phyloP scores from a whole-genome alignment of 2,329 filamentous ascomycete genomes.

The Penicillium palitans region DNA sequence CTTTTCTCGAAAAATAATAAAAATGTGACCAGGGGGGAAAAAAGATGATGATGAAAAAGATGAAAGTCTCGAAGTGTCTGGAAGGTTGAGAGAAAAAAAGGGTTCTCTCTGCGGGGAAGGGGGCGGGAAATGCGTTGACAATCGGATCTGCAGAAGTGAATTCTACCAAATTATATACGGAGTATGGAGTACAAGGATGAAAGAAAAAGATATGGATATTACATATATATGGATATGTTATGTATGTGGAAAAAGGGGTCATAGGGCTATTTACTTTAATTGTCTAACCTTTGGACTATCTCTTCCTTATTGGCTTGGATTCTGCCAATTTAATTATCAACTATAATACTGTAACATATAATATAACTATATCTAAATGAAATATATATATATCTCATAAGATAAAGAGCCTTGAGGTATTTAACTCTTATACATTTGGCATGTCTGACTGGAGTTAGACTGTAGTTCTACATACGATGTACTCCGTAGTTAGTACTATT shows the following conservation, averaged over 20 bases:
- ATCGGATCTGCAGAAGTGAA: conserved; percentile 8
- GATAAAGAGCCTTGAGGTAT: neutral
- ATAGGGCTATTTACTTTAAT: neutral
- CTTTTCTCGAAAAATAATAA: neutral
- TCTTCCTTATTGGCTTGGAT: neutral
- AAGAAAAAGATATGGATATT: neutral
- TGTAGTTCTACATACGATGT: no score
- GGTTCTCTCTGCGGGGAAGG: conserved; percentile 20
- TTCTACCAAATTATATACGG: neutral
- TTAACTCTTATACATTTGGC: no score
- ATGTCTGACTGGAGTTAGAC: no score
- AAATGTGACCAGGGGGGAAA: neutral
- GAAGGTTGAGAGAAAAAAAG: conserved; percentile 6
- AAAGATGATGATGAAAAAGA: conserved; percentile 1
- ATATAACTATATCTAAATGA: no score
- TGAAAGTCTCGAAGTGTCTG: conserved; percentile 5
- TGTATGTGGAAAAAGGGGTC: conserved; percentile 2
- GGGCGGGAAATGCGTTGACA: conserved; percentile 8
- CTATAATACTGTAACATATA: neutral
- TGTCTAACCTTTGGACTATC: neutral
- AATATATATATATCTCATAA: neutral
- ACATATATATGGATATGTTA: neutral
- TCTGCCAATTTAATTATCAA: neutral
- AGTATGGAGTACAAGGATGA: neutral
- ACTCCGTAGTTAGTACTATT: neutral